Base-by-base conservation (phyloP, 257 asterid species). In the Nicotiana tabacum region DNA sequence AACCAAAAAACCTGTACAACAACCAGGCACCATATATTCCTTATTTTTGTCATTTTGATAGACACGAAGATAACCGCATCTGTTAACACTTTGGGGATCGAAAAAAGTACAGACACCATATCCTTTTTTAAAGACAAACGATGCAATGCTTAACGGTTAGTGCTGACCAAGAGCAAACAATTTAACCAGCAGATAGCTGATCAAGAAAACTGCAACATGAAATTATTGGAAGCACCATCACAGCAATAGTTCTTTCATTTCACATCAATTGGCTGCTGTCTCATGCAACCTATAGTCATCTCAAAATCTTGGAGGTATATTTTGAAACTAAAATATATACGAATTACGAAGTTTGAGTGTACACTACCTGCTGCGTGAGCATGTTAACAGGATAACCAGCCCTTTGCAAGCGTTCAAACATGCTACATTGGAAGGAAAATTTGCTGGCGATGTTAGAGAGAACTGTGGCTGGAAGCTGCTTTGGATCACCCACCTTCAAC, bases 381-480 rank as follows among this genome's bases (percentile, higher is more conserved):
- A 94, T 96, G 88, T 91, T 86, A 58, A 96, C 95, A 84, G 99
- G 98, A 91, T 96, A 94, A 16, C 98, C 97, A 85, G 99, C 99
- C 90, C 94, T 88, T 88, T 96, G 99, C 89, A 96, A 85, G 81
- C 99, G 92, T 87, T 96, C 98, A 90, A 94, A 96, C 99, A 96
- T 96, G 92, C 99, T 96, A 87, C 98, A 94, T 62, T 96, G 98
- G 80, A 93, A 96, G 85, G 89, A 83, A 92, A 90, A 96, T 85
- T 90, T 96, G 92, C 93, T 94, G 80, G 98, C 99, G 85, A 92
- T 91, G 84, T 89, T 94, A 56, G 99, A 96, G 78, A 96, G 89
- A 85, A 96, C 99, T 66, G 99, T 96, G 53, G 98, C 99, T 72
- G 98, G 97, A 89, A 96, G 99, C 93, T 96, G 99, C 91, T 96